phyloP scores from a whole-genome alignment of 2,329 filamentous ascomycete species.

The Alternaria solani region DNA sequence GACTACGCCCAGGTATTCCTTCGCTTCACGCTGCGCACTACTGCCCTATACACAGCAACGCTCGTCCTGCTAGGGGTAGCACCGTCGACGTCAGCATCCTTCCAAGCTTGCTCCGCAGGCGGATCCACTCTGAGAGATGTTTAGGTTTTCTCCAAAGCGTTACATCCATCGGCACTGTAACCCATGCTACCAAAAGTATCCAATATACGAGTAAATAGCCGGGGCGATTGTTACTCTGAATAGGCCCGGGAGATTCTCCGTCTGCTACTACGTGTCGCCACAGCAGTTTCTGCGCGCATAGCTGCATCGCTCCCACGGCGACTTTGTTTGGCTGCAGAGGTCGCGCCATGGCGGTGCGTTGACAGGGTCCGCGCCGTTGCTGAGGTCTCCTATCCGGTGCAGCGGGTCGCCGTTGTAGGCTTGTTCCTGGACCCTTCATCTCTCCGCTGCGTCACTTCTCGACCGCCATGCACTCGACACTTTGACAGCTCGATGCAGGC shows the following conservation, averaged over 20 bases:
- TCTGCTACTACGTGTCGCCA: not conserved
- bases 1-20: not conserved
- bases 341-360: slow-evolving; percentile 8
- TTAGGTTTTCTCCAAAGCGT: slow-evolving; percentile 5
- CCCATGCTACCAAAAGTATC: not conserved
- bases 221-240: not conserved
- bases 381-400: slow-evolving; percentile 6
- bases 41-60: not conserved
- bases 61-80: slow-evolving; percentile 14
- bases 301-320: not conserved
- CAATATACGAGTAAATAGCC: not conserved
- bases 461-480: slow-evolving; percentile 5
- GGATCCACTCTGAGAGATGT: slow-evolving; percentile 14
- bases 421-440: slow-evolving; percentile 18
- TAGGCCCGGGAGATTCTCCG: not conserved
- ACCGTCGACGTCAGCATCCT: slow-evolving; percentile 22
- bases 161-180: slow-evolving; percentile 13
- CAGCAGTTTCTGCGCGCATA: not conserved
- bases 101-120: slow-evolving; percentile 3
- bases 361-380: slow-evolving; percentile 8
- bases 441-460: not conserved
- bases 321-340: slow-evolving; percentile 3
- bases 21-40: not conserved
- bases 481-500: not conserved
- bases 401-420: slow-evolving; percentile 10